A percentile compares a stretch with the other conserved stretches of the same genome.
These are phyloP conservation scores for Globisporangium uncinulatum DNA, from an alignment of 352 stramenopile species.

Conservation along the genomic window DNA sequence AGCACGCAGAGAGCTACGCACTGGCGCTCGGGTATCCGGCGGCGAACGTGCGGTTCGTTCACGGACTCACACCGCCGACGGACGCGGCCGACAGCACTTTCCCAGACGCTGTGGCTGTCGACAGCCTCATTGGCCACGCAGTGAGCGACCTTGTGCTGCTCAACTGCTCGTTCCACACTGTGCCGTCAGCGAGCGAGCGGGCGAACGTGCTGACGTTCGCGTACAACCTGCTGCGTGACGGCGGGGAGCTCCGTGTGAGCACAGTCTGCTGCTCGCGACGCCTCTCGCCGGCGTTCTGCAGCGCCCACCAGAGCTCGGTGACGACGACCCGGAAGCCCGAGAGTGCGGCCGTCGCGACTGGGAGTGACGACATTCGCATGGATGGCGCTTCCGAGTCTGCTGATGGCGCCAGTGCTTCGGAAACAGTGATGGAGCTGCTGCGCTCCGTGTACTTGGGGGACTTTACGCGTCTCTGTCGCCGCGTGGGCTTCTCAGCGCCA, in stretches of 20 bases:
- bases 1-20: slow-evolving; percentile 1
- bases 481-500: slow-evolving; percentile 23
- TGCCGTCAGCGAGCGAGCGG: slow-evolving; percentile 15
- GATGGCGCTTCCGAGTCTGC: too few species aligned
- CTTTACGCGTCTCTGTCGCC: slow-evolving; percentile 35
- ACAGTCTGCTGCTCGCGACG: slow-evolving; percentile 26
- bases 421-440: neutral
- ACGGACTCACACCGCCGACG: slow-evolving; percentile 5
- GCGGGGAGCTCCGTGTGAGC: slow-evolving; percentile 37
- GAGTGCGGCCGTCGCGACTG: slow-evolving; percentile 6
- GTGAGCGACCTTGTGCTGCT: slow-evolving; percentile 17
- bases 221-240: slow-evolving; percentile 32
- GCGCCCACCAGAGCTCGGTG: slow-evolving; percentile 2
- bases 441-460: slow-evolving; percentile 33
- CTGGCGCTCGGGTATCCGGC: slow-evolving; percentile 18
- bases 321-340: too few species aligned
- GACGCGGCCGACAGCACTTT: neutral
- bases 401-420: too few species aligned
- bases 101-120: neutral
- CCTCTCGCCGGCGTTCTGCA: slow-evolving; percentile 15
- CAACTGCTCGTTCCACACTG: slow-evolving; percentile 43
- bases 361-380: neutral
- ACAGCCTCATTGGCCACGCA: neutral
- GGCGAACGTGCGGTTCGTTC: slow-evolving; percentile 22
- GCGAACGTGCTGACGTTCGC: slow-evolving; percentile 24